Evolutionary conservation across 345 rosid species (phyloP).

Genomic region (Citrus hindsii): DNA sequence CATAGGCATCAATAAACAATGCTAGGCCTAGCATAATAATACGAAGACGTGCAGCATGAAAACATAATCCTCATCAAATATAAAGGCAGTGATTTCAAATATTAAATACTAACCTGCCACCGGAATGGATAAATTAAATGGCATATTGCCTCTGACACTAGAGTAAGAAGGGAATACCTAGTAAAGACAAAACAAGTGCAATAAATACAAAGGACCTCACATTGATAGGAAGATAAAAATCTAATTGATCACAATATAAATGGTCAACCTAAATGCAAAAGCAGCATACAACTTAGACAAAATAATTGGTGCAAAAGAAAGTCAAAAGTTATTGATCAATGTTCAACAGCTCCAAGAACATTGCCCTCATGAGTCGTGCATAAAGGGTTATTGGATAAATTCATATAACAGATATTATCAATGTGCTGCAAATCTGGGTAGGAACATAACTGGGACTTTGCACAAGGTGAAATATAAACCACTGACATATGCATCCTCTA

Average conservation of each 20-base stretch:
- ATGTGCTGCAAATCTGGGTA: neutral
- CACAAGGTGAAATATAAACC: neutral
- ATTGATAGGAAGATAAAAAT: neutral
- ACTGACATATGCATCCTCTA: neutral
- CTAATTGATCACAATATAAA: neutral
- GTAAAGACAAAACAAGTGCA: conserved; percentile 15
- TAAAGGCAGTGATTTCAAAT: neutral
- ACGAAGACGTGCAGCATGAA: neutral
- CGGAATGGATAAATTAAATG: conserved; percentile 96
- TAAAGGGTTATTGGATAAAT: neutral
- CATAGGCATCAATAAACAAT: neutral
- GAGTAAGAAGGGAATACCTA: conserved; percentile 92
- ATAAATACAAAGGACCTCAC: conserved; percentile 8
- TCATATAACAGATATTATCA: neutral
- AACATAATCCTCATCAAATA: neutral
- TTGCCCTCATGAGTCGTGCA: too few species aligned
- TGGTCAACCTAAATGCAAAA: neutral
- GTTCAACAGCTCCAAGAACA: neutral
- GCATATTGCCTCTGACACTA: conserved; percentile 91
- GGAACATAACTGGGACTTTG: neutral
- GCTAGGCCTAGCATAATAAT: neutral
- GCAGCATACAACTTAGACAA: neutral
- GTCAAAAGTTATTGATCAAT: neutral
- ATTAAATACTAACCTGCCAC: conserved; percentile 72
- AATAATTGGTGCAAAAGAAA: neutral